phyloP scores from a whole-genome alignment of 2,329 filamentous ascomycete genomes.

The Penicillium verrucosum region DNA sequence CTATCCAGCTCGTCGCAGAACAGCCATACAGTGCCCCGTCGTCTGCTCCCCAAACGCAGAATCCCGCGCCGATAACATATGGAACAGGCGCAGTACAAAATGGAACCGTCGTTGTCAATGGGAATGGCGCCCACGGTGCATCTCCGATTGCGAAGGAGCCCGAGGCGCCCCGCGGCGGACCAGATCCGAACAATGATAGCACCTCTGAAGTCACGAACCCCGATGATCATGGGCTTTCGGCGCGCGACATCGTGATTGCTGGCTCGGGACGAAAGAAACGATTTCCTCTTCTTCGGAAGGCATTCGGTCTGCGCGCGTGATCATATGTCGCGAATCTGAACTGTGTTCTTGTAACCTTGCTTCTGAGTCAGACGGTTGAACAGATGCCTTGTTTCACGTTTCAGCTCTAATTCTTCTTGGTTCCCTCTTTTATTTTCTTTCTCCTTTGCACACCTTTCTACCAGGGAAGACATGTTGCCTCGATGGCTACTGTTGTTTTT shows the following conservation, averaged over 20 bases:
- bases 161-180: slow-evolving; percentile 4
- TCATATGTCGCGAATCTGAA: background rate
- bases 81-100: slow-evolving; percentile 4
- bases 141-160: slow-evolving; percentile 8
- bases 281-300: slow-evolving; percentile 45
- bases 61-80: background rate
- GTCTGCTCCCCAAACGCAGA: slow-evolving; percentile 3
- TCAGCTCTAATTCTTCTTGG: slow-evolving; percentile 2
- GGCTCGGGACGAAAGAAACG: slow-evolving; percentile 45
- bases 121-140: background rate
- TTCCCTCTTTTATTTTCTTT: slow-evolving; percentile 1
- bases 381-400: background rate
- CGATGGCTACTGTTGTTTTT: background rate
- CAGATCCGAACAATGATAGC: slow-evolving; percentile 12
- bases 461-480: background rate
- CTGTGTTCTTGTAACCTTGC: background rate
- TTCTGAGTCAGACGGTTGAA: background rate
- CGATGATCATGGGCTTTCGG: slow-evolving; percentile 15
- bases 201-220: slow-evolving; percentile 13
- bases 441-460: background rate
- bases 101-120: slow-evolving; percentile 12
- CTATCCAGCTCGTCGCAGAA: slow-evolving; percentile 10
- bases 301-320: slow-evolving; percentile 39
- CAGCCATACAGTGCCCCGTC: slow-evolving; percentile 8
- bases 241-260: slow-evolving; percentile 34